phyloP scores from a whole-genome alignment of 805 yeast species.

The Zygotorulaspora danielsina region DNA sequence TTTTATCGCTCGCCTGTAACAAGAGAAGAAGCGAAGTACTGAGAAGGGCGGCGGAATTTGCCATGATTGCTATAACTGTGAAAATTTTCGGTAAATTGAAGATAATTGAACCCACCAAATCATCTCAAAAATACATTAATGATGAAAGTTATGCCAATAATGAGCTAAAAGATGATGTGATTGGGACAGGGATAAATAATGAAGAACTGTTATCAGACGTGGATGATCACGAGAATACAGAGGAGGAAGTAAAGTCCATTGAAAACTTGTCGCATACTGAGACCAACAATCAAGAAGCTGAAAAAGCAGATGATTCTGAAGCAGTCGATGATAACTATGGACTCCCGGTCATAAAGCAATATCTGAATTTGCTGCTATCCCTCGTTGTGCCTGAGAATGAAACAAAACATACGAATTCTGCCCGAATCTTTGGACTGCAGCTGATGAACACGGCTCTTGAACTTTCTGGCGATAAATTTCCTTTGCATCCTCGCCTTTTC shows the following conservation, averaged over 20 bases:
- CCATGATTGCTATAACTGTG: slow-evolving; percentile 65
- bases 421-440: slow-evolving; percentile 76
- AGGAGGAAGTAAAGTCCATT: not conserved
- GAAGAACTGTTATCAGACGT: slow-evolving; percentile 4
- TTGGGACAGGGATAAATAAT: slow-evolving; percentile 36
- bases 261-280: slow-evolving; percentile 4
- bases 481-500: slow-evolving; percentile 60
- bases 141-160: slow-evolving; percentile 47
- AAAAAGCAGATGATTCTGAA: slow-evolving; percentile 8
- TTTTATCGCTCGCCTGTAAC: slow-evolving; percentile 87
- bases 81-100: slow-evolving; percentile 60
- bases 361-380: slow-evolving; percentile 68
- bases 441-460: slow-evolving; percentile 77
- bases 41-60: slow-evolving; percentile 82
- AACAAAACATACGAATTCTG: slow-evolving; percentile 78
- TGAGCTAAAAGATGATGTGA: slow-evolving; percentile 50
- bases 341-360: slow-evolving; percentile 69
- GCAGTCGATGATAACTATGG: slow-evolving; percentile 51
- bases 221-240: slow-evolving; percentile 4
- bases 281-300: not conserved
- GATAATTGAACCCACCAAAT: slow-evolving; percentile 45
- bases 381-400: slow-evolving; percentile 79
- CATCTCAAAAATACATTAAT: slow-evolving; percentile 39
- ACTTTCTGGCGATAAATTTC: slow-evolving; percentile 62
- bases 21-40: slow-evolving; percentile 86